Evolutionary conservation across 306 rosid genomes (phyloP).

Genomic region (Prunus padus): DNA sequence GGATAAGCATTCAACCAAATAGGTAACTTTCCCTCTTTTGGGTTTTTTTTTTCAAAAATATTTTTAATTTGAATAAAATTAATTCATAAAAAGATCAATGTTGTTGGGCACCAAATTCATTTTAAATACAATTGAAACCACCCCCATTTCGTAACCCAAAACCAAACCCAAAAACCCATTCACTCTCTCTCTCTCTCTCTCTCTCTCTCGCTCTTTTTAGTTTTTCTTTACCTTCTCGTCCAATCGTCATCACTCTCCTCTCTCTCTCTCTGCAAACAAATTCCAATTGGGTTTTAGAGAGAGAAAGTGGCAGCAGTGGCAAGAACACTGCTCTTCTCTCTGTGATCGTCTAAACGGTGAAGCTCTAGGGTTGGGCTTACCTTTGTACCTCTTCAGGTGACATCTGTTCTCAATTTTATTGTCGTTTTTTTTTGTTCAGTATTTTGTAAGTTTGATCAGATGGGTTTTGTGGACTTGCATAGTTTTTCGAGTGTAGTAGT

Average conservation of each 20-base stretch:
- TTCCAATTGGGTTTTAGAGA: conserved; percentile 25
- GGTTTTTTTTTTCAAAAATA: neutral
- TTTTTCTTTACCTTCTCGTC: conserved; percentile 21
- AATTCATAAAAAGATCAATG: neutral
- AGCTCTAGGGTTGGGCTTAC: conserved; percentile 12
- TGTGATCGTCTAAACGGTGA: conserved; percentile 17
- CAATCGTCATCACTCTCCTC: conserved; percentile 51
- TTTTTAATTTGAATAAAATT: neutral
- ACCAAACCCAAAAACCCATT: neutral
- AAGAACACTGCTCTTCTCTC: conserved; percentile 5
- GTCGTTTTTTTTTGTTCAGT: neutral
- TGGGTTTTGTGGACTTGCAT: conserved; percentile 1
- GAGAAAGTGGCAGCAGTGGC: conserved; percentile 21
- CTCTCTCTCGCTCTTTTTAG: conserved; percentile 48
- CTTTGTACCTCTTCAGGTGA: conserved; percentile 2
- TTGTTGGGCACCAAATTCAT: conserved; percentile 42
- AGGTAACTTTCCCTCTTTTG: neutral
- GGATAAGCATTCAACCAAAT: neutral
- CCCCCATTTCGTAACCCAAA: conserved; percentile 6
- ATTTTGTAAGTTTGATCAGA: conserved; percentile 7
- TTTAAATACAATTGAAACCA: conserved; percentile 64
- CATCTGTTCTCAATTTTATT: neutral
- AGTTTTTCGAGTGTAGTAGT: neutral
- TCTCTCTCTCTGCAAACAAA: conserved; percentile 29
- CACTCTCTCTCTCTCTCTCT: neutral